These are phyloP conservation scores for Flaveria bidentis DNA, from an alignment of 129 eudicot genomes.

Conservation along the genomic window DNA sequence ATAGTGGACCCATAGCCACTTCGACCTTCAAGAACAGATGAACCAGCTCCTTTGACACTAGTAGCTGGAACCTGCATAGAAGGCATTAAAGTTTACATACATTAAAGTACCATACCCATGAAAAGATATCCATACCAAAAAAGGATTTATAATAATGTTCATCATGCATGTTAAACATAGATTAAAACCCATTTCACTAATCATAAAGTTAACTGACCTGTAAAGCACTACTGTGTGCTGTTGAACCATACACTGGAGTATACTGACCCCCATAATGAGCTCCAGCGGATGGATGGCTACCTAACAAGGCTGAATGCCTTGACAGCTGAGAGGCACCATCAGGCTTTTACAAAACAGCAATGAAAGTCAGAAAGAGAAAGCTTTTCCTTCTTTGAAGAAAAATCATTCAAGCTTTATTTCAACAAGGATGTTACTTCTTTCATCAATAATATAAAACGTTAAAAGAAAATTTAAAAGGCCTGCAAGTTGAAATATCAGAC, in stretches of 20 bases:
- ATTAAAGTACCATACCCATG: not conserved
- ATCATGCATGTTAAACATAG: not conserved
- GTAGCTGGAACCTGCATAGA: conserved; percentile 52
- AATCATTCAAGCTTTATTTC: not conserved
- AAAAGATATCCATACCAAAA: not conserved
- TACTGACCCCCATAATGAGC: conserved; percentile 80
- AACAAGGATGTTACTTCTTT: not conserved
- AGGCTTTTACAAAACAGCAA: conserved; percentile 33
- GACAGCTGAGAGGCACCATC: conserved; percentile 57
- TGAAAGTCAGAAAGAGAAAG: conserved; percentile 6
- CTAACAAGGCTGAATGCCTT: conserved; percentile 62
- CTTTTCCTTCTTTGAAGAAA: not conserved
- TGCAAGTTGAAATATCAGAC: not conserved
- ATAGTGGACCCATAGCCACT: conserved; percentile 56
- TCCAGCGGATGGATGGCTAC: conserved; percentile 58
- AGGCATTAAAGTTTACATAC: conserved; percentile 7
- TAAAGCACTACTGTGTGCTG: conserved; percentile 52
- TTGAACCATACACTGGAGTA: conserved; percentile 64
- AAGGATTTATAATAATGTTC: not conserved
- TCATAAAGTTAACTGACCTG: conserved; percentile 51
- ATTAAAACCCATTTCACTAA: not conserved
- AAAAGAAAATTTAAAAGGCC: not conserved
- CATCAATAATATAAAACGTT: not conserved
- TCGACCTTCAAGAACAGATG: conserved; percentile 68
- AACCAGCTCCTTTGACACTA: conserved; percentile 60